Base-by-base conservation (phyloP, 345 rosid species). In the Carallia pectinifolia region DNA sequence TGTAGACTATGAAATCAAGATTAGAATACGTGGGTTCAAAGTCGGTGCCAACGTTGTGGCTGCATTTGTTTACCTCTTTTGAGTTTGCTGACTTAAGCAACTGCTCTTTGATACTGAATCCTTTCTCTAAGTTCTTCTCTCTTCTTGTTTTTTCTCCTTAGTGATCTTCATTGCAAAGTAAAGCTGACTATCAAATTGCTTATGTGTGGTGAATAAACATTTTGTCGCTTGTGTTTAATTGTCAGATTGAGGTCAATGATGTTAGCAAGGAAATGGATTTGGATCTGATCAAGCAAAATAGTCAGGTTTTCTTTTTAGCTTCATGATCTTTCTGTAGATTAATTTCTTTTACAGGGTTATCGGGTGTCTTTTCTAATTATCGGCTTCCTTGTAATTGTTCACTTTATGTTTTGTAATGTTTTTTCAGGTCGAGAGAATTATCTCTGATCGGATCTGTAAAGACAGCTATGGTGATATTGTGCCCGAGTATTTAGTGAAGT, bases 241-340 rank as follows among this genome's bases (percentile, higher is more conserved):
- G 58, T 79, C 82, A 96, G 99, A 92, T 96, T 66, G 99, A 96
- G 86, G 90, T 92, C 84, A 90, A 81, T 72, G 99, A 92, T 72
- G 99, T 96, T 74, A 90, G 97, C 81, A 96, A 87, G 84, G 99
- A 96, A 89, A 96, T 96, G 98, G 99, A 96, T 80, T 82, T 96
- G 72, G 99, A 96, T 82, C 90, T 96, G 74, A 90, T 92, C 75
- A 96, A 87, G 86, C 99, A 92, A 84, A 88, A 96, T 69, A 85
- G 93, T 79, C 96, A 90, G 99, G 99, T 95, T 71, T 69, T 27
- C 38, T 75, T 65, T 71, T 39, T 59, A 16, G 23, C 56, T 56
- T 69, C 44, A 7, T 65, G 56, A 29, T 50, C 40, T 60, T 62
- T 44, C 23, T 44, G 17, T 68, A 6, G 10, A 40, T 40, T 27